Percentiles rank a stretch among this genome's conserved stretches.
Conservation (phyloP, 768 basidiomycete genomes). For the Mycena crocata region DNA sequence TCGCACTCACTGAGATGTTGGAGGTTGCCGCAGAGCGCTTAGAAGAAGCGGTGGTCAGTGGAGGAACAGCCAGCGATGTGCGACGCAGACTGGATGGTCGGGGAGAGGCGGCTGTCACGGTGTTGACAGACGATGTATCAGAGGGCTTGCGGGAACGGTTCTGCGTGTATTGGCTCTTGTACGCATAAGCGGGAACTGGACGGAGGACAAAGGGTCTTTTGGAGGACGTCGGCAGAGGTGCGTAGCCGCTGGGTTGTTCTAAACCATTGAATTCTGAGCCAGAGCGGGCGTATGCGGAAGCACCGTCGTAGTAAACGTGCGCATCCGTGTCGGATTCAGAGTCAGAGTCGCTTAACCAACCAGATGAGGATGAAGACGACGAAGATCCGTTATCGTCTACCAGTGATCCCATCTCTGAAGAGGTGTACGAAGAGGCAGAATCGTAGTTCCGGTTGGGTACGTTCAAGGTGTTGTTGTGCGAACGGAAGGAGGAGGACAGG, state of each 20-base stretch:
- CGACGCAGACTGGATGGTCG: slow-evolving; percentile 27
- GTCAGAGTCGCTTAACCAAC: slow-evolving; percentile 65
- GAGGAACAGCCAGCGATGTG: slow-evolving; percentile 35
- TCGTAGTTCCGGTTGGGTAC: slow-evolving; percentile 58
- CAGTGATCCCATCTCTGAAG: slow-evolving; percentile 71
- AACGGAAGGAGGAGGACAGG: slow-evolving; percentile 45
- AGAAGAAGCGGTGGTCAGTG: slow-evolving; percentile 33
- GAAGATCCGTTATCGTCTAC: slow-evolving; percentile 74
- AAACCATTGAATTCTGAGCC: slow-evolving; percentile 31
- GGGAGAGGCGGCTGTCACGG: slow-evolving; percentile 51
- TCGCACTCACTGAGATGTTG: slow-evolving; percentile 44
- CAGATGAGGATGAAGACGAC: slow-evolving; percentile 60
- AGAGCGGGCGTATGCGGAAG: slow-evolving; percentile 38
- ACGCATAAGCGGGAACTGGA: slow-evolving; percentile 57
- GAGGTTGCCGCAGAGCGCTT: slow-evolving; percentile 27
- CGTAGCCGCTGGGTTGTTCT: slow-evolving; percentile 19
- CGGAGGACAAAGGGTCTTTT: slow-evolving; percentile 62
- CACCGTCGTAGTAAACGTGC: slow-evolving; percentile 47
- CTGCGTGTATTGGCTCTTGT: slow-evolving; percentile 46
- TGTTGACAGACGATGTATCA: slow-evolving; percentile 64
- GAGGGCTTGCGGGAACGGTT: slow-evolving; percentile 56
- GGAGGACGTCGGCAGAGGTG: slow-evolving; percentile 32
- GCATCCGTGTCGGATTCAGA: slow-evolving; percentile 51
- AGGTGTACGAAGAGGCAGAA: slow-evolving; percentile 52
- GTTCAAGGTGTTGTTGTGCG: slow-evolving; percentile 49